Evolutionary conservation across 2,329 filamentous ascomycete species (phyloP).

Genomic region (Neocucurbitaria cava): DNA sequence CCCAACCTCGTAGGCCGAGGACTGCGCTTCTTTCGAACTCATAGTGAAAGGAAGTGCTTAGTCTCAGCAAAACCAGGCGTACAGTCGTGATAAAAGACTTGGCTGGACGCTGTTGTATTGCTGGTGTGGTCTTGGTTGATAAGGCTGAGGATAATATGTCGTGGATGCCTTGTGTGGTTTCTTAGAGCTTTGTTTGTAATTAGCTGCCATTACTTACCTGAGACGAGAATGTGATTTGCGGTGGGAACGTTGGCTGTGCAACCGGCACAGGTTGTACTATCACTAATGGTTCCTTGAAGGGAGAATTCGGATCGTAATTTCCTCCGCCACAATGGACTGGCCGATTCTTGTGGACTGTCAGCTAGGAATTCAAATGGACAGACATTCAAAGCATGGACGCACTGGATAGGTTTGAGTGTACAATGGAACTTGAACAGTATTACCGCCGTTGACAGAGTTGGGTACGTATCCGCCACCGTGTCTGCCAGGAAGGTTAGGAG

Average conservation of each 20-base stretch:
- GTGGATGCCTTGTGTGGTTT: slow-evolving; percentile 8
- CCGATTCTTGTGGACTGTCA: not conserved
- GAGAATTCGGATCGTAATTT: slow-evolving; percentile 19
- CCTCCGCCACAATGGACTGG: slow-evolving; percentile 23
- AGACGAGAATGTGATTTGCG: slow-evolving; percentile 9
- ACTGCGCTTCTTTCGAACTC: slow-evolving; percentile 13
- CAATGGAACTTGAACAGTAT: slow-evolving; percentile 12
- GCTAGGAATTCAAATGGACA: not conserved
- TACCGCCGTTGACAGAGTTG: slow-evolving; percentile 4
- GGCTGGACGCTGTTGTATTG: slow-evolving; percentile 15
- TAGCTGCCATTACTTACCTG: slow-evolving; percentile 12
- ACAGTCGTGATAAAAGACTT: slow-evolving; percentile 27
- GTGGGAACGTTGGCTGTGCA: slow-evolving; percentile 10
- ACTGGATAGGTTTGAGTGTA: slow-evolving; percentile 14
- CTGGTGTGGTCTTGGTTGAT: slow-evolving; percentile 9
- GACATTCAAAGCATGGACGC: not conserved
- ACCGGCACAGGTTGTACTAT: slow-evolving; percentile 14
- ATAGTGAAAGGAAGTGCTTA: not conserved
- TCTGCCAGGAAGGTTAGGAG: slow-evolving; percentile 11
- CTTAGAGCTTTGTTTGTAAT: not conserved
- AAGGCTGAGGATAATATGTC: slow-evolving; percentile 9
- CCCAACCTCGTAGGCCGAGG: slow-evolving; percentile 17
- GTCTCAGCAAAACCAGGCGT: slow-evolving; percentile 18
- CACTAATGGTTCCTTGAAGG: slow-evolving; percentile 7
- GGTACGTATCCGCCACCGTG: slow-evolving; percentile 34